Base-by-base conservation (phyloP, 306 rosid species). In the Coriaria nepalensis region DNA sequence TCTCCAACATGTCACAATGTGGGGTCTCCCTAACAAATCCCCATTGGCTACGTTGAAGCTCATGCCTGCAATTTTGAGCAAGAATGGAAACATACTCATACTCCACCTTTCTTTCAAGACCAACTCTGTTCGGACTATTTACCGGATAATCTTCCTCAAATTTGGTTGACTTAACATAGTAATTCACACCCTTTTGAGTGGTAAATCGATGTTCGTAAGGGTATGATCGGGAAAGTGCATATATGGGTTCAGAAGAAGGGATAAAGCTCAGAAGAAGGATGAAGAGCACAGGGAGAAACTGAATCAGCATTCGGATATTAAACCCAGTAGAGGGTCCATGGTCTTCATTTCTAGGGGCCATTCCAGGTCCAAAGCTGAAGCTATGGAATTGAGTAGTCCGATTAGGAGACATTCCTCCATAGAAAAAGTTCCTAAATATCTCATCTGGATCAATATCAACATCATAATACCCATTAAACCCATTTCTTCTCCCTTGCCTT, bases 11-110 rank as follows among this genome's bases (percentile, higher is more conserved):
- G 52, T 83, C 94, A 41, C 96, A 88, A 56, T 88, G 93, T 0
- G 96, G 96, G 0, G 83, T 88, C 62, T 88, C 96, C n/a, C 72
- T 73, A 37, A 83, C 65, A 62, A 71, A 83, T 40, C 96, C 93
- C 96, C 94, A 88, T 46, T 83, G 95, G 38, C 81, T 83, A 10
- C 96, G 81, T 67, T 83, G 94, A 57, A 84, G 11, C 78, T 88
- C 95, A 7, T 76, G 74, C 55, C 80, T 72, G 53, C 95, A 84
- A 52, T 84, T 84, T 80, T 84, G 84, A 1, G 73, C 56, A 45
- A 88, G 93, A 73, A 81, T 57, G 51, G 50, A 55, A 52, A 74
- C 73, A 64, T 81, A 88, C 32, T 84, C 97, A 51, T 75, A 74
- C 75, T 88, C 97, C 46, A 76, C 82, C 53, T 15, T 56, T 0